Base-by-base conservation (phyloP, 176 grass and related monocot genomes). In the maize (Zea mays) region DNA sequence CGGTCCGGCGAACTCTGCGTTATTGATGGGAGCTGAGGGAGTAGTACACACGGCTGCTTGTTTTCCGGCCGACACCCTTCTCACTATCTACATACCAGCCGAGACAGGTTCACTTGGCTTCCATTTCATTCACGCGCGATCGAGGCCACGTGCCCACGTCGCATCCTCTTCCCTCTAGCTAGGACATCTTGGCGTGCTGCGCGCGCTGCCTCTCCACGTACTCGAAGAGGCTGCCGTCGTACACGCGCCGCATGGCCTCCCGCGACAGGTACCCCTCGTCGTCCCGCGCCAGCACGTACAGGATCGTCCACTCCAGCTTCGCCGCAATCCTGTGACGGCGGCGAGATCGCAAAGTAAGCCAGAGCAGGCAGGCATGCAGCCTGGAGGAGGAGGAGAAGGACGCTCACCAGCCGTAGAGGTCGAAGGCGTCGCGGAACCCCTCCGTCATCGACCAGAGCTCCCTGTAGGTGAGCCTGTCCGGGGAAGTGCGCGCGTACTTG, bases 161-260 rank as follows among this genome's bases (percentile, higher is more conserved):
- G 27, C 27, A 27, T 55, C 51, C 5, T 55, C 16, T 7, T 19
- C 6, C 0, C 7, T n/a, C n/a, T n/a, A n/a, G n/a, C 81, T 90
- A 94, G 62, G 79, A 75, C 77, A 75, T 82, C 86, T 94, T 94
- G 59, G 74, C 78, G 69, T 91, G 87, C 51, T 78, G 64, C 57
- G 68, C 42, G 14, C 62, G 78, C 69, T 86, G 79, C 41, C 52
- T 65, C 17, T 67, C 92, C 0, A 91, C 69, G 71, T 88, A 92
- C 72, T 96, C 89, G 77, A 97, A 97, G 46, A 97, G 85, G 79
- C 87, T 96, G 14, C 90, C 93, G 78, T 97, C 90, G 73, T 85
- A 92, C 67, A 86, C 34, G 13, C 87, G 87, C 21, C 93, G 73
- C 59, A 92, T 86, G 33, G 90, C 90, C 87, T 97, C 93, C 76